Conservation (phyloP, 768 basidiomycete genomes). For the Phanerochaete sordida region DNA sequence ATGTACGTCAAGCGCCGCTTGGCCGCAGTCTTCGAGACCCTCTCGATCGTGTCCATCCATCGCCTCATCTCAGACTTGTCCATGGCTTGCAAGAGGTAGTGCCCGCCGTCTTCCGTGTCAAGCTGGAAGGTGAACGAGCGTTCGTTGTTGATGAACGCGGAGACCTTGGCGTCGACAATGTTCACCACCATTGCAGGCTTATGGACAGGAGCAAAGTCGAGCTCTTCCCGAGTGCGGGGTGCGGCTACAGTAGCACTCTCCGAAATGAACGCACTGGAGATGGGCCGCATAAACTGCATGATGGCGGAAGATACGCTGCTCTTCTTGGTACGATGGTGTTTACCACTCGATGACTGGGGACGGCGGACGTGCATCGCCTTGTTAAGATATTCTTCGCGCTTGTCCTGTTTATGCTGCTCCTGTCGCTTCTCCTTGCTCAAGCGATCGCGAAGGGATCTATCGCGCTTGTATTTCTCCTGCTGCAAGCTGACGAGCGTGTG, state of each 20-base stretch:
- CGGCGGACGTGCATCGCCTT: conserved; percentile 60
- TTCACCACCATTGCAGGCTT: conserved; percentile 77
- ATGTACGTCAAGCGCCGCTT: conserved; percentile 80
- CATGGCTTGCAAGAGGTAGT: conserved; percentile 73
- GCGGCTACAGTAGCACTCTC: conserved; percentile 40
- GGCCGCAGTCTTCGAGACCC: conserved; percentile 68
- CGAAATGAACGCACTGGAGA: conserved; percentile 80
- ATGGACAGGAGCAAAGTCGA: conserved; percentile 69
- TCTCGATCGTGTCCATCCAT: conserved; percentile 75
- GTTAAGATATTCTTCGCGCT: conserved; percentile 71
- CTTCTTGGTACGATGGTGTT: conserved; percentile 46
- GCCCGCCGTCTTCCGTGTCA: conserved; percentile 84
- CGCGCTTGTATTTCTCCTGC: conserved; percentile 80
- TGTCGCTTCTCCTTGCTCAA: conserved; percentile 72
- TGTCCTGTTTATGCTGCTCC: conserved; percentile 70
- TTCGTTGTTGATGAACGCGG: conserved; percentile 73
- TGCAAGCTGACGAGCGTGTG: conserved; percentile 59
- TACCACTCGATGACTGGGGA: conserved; percentile 49
- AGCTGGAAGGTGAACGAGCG: conserved; percentile 81
- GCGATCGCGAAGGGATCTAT: conserved; percentile 63
- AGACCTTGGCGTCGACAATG: conserved; percentile 67
- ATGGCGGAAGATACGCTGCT: conserved; percentile 83
- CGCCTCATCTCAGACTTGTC: conserved; percentile 67
- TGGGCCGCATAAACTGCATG: conserved; percentile 84
- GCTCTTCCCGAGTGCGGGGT: conserved; percentile 64